Percentiles rank a stretch among this genome's conserved stretches.
phyloP scores from a whole-genome alignment of 805 yeast species.

The Pichia nanzhaoensis region DNA sequence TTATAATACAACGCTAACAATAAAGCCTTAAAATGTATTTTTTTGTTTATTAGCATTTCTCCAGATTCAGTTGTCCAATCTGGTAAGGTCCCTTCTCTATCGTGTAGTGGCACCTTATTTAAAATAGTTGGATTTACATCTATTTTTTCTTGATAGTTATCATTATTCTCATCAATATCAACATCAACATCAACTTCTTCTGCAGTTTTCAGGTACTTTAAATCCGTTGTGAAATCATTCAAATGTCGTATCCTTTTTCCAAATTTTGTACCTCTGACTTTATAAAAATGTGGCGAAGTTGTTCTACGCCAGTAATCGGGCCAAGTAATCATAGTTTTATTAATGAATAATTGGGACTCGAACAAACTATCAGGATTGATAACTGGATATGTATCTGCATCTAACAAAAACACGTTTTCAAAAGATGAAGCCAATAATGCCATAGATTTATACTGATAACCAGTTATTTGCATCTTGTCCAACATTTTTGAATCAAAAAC shows the following conservation, averaged over 20 bases:
- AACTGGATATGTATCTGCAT: constrained; percentile 41
- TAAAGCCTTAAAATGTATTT: constrained; percentile 49
- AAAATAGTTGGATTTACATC: background rate
- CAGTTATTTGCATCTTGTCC: constrained; percentile 21
- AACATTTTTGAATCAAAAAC: constrained; percentile 29
- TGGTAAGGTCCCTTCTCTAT: constrained; percentile 53
- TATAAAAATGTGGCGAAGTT: constrained; percentile 51
- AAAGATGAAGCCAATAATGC: constrained; percentile 44
- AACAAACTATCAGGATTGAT: constrained; percentile 46
- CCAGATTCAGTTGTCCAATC: constrained; percentile 62
- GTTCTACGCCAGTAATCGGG: constrained; percentile 71
- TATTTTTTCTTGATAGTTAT: background rate
- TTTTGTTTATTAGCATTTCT: constrained; percentile 53
- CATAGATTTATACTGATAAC: constrained; percentile 36
- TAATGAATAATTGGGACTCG: constrained; percentile 36
- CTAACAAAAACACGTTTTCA: constrained; percentile 40
- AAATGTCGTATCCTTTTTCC: constrained; percentile 32
- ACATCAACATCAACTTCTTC: constrained; percentile 18
- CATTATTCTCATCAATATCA: constrained; percentile 4
- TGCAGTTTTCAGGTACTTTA: constrained; percentile 15
- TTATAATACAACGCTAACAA: constrained; percentile 62
- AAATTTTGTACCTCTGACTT: constrained; percentile 41
- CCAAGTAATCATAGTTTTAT: constrained; percentile 53
- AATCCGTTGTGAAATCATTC: constrained; percentile 19
- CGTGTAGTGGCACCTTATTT: constrained; percentile 41